Percentiles rank a stretch among this genome's conserved stretches.
Evolutionary conservation across 2,329 filamentous ascomycete species (phyloP).

Genomic region (Aspergillus pseudoglaucus): DNA sequence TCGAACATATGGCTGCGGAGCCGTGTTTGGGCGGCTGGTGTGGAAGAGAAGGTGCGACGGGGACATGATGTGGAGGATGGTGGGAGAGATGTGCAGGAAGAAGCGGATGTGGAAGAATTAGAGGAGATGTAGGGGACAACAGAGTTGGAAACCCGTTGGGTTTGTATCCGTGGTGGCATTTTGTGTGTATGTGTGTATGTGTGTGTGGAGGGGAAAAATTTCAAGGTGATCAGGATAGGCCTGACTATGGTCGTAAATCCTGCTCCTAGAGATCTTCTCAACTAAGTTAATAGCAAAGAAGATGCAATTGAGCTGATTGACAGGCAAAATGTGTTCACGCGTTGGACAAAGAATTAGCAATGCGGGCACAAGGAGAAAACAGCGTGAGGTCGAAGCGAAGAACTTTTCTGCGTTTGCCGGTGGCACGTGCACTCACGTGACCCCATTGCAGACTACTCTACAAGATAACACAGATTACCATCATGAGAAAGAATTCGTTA

Average conservation of each 20-base stretch:
- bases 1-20: slow-evolving; percentile 51
- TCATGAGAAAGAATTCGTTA: too few species aligned
- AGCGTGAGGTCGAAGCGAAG: slow-evolving; percentile 13
- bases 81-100: slow-evolving; percentile 7
- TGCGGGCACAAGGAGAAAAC: slow-evolving; percentile 7
- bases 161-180: slow-evolving; percentile 38
- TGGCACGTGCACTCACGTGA: slow-evolving; percentile 17
- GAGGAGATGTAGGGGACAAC: slow-evolving; percentile 28
- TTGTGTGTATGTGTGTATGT: slow-evolving; percentile 3
- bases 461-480: too few species aligned
- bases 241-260: background rate
- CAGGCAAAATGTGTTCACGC: background rate
- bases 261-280: background rate
- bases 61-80: slow-evolving; percentile 13
- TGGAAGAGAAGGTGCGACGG: slow-evolving; percentile 29
- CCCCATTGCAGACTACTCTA: background rate
- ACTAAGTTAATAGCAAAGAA: background rate
- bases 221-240: too few species aligned
- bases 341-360: slow-evolving; percentile 4
- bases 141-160: slow-evolving; percentile 27
- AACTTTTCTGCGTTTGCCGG: slow-evolving; percentile 22
- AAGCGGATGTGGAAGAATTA: slow-evolving; percentile 14
- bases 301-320: slow-evolving; percentile 10
- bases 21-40: slow-evolving; percentile 36
- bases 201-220: slow-evolving; percentile 2